A percentile compares a stretch with the other conserved stretches of the same genome.
Evolutionary conservation across 108 stramenopile species (phyloP).

Genomic region (Nannochloropsis granulata): DNA sequence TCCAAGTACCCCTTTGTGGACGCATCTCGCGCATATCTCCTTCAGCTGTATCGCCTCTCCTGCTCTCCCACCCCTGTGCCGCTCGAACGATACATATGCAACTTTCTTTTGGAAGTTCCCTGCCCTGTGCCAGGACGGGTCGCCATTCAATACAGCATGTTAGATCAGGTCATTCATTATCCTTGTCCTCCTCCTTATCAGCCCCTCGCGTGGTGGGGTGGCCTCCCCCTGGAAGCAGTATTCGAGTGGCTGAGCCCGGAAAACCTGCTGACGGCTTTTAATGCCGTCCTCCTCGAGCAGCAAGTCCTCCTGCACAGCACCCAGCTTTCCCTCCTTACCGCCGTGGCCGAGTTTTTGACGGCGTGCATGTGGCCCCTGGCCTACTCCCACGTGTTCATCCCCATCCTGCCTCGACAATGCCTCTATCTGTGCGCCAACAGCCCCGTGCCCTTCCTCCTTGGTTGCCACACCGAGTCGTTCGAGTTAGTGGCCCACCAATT

Average conservation of each 20-base stretch:
- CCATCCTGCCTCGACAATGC: conserved; percentile 25
- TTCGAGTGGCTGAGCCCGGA: conserved; percentile 34
- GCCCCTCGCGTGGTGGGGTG: conserved; percentile 25
- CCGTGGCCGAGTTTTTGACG: conserved; percentile 26
- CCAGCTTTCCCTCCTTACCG: conserved; percentile 31
- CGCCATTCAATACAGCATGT: conserved; percentile 34
- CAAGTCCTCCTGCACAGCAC: conserved; percentile 29
- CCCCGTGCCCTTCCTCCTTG: conserved; percentile 32
- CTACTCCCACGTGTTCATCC: conserved; percentile 37
- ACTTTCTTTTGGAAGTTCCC: conserved; percentile 38
- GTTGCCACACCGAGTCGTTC: conserved; percentile 10
- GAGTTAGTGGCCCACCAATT: neutral
- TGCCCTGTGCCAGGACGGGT: conserved; percentile 14
- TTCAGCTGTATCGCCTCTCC: conserved; percentile 21
- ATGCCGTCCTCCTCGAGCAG: conserved; percentile 26
- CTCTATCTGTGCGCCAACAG: conserved; percentile 21
- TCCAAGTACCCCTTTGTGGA: conserved; percentile 14
- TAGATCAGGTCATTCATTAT: conserved; percentile 23
- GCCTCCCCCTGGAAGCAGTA: conserved; percentile 27
- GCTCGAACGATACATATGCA: conserved; percentile 36
- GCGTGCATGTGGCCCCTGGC: conserved; percentile 29
- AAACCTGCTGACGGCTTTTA: conserved; percentile 24
- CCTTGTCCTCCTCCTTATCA: conserved; percentile 36
- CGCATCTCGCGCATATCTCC: conserved; percentile 21
- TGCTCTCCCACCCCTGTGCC: conserved; percentile 22